Conservation (phyloP, 2,329 filamentous ascomycete genomes). For the Chalara sp. region DNA sequence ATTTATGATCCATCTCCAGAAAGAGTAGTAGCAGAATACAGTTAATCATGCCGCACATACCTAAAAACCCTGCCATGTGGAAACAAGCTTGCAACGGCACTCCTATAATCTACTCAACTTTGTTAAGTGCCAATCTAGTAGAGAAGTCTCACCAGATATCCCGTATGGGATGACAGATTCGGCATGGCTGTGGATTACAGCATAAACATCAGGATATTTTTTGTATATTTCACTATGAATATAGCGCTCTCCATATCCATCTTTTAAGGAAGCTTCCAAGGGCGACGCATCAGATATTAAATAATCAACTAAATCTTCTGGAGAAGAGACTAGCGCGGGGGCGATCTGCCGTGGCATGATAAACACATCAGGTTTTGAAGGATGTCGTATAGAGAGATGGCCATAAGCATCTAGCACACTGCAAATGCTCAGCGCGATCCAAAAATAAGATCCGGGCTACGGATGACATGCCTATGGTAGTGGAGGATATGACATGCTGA, state of each 20-base stretch:
- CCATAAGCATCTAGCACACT: constrained; percentile 39
- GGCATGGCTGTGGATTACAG: constrained; percentile 36
- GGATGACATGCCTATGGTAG: not conserved
- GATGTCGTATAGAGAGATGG: constrained; percentile 44
- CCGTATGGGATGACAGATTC: constrained; percentile 34
- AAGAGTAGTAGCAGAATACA: too few species aligned
- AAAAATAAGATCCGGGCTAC: not conserved
- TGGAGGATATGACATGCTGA: not conserved
- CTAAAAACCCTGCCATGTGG: constrained; percentile 37
- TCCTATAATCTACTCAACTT: constrained; percentile 9
- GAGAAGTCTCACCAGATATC: constrained; percentile 15
- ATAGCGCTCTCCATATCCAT: constrained; percentile 34
- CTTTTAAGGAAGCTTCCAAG: constrained; percentile 28
- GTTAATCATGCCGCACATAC: constrained; percentile 7
- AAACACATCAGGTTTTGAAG: constrained; percentile 35
- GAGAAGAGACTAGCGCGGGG: constrained; percentile 36
- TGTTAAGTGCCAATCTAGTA: too few species aligned
- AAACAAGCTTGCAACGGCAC: constrained; percentile 32
- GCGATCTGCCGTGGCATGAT: constrained; percentile 40
- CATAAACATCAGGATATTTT: constrained; percentile 28
- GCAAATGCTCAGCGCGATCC: not conserved
- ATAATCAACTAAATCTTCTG: constrained; percentile 39
- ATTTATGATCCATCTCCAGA: too few species aligned
- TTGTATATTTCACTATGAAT: constrained; percentile 40
- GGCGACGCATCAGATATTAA: constrained; percentile 33